Conservation (phyloP, 345 rosid species). For the Lepidium africanum region DNA sequence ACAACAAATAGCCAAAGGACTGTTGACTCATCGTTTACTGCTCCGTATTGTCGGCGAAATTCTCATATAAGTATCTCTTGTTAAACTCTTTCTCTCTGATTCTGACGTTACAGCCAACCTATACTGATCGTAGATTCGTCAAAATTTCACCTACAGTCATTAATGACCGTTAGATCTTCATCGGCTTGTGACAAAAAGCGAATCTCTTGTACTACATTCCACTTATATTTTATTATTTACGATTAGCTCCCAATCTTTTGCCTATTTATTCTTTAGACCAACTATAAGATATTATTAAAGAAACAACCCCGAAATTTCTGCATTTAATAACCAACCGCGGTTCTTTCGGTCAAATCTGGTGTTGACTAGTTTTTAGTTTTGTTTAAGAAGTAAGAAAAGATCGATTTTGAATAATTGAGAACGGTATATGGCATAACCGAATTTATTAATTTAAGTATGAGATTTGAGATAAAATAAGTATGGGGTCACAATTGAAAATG, state of each 20-base stretch:
- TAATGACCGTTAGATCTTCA: constrained; percentile 46
- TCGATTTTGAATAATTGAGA: no score
- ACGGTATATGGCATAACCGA: no score
- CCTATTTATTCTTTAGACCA: background rate
- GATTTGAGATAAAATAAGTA: background rate
- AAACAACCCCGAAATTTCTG: background rate
- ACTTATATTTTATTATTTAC: background rate
- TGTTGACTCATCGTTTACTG: constrained; percentile 28
- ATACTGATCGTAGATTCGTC: constrained; percentile 11
- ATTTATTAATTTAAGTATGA: no score
- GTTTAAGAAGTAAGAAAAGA: no score
- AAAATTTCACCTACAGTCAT: constrained; percentile 6
- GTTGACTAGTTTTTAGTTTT: no score
- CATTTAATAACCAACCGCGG: background rate
- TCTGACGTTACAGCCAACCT: constrained; percentile 3
- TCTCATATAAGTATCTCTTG: constrained; percentile 5
- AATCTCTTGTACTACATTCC: background rate
- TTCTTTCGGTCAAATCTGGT: no score
- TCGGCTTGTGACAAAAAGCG: constrained; percentile 20
- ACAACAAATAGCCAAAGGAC: constrained; percentile 18
- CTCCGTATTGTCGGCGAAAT: constrained; percentile 35
- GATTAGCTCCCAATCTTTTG: background rate
- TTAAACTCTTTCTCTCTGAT: background rate
- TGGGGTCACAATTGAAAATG: constrained; percentile 9
- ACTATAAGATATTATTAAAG: background rate